phyloP scores from a whole-genome alignment of 108 stramenopile species.

The Seminavis robusta region DNA sequence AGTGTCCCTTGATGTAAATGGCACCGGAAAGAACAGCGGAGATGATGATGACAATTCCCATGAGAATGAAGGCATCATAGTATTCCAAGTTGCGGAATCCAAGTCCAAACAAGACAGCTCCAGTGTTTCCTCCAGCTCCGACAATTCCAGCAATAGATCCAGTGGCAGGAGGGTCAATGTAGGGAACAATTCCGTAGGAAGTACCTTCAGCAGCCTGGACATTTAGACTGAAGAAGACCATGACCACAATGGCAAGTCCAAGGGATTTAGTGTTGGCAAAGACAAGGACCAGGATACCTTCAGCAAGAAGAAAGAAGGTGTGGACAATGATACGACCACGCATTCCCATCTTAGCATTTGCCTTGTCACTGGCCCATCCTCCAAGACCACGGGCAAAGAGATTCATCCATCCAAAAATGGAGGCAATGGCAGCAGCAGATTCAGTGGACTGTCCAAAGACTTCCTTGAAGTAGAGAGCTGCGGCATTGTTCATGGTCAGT shows the following conservation, averaged over 20 bases:
- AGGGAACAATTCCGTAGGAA: conserved; percentile 64
- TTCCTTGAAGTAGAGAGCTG: conserved; percentile 51
- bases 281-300: conserved; percentile 67
- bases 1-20: conserved; percentile 69
- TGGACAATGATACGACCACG: conserved; percentile 60
- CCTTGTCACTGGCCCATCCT: conserved; percentile 36
- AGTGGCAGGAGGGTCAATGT: conserved; percentile 54
- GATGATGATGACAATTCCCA: conserved; percentile 51
- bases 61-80: conserved; percentile 50
- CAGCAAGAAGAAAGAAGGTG: conserved; percentile 42
- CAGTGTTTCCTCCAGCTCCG: conserved; percentile 80
- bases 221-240: conserved; percentile 72
- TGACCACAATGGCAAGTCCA: conserved; percentile 48
- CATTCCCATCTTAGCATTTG: conserved; percentile 51
- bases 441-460: conserved; percentile 38
- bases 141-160: conserved; percentile 77
- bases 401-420: conserved; percentile 59
- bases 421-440: conserved; percentile 44
- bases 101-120: conserved; percentile 58
- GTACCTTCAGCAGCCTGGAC: conserved; percentile 81
- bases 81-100: conserved; percentile 52
- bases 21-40: conserved; percentile 44
- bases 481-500: conserved; percentile 67
- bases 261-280: conserved; percentile 55
- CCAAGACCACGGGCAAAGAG: conserved; percentile 65